Evolutionary conservation across 2,329 filamentous ascomycete species (phyloP), one percentile per base, ranked within the genome.

Genomic region (Metarhizium album): DNA sequence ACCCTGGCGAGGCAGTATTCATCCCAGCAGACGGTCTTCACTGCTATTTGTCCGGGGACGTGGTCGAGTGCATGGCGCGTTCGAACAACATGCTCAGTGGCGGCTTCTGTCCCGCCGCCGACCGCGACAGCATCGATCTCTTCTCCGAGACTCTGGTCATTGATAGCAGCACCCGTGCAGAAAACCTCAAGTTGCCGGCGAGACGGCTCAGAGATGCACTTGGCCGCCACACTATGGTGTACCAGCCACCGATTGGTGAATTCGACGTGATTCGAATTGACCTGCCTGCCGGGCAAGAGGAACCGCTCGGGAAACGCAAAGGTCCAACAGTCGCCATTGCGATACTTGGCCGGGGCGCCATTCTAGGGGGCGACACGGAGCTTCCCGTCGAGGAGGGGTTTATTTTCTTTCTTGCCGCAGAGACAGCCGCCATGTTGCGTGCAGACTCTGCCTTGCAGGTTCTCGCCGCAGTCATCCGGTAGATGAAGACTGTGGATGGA

Each of bases 51-150:
- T 75, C 76, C 3, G 86, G 86, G 3, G 80, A 88, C 61, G 87
- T 89, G 48, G 80, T 89, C 58, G 85, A 89, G 64, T 88, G 84
- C 66, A 89, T 89, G 85, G 85, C 85, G 1, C 76, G 84, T 7
- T 82, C 76, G 20, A 83, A 89, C 69, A 87, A 88, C 52, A 84
- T 90, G 2, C 71, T 90, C 47, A 87, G 86, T 64, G 80, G 79
- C 0, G 85, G 86, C 0, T 87, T 90, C 70, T 89, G 84, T 57
- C 84, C 85, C 0, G 72, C 72, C 1, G 76, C 79, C 0, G 80
- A 86, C 45, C 74, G 83, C 13, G 76, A 86, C 59, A 79, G 72
- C 42, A 70, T 82, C 23, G 81, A 84, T 78, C 0, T 89, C 87
- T 68, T 70, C 71, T 35, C 78, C 82, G 0, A 50, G 11, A 50